Evolutionary conservation across 139 green algal genomes (phyloP).

Genomic region (Astrephomene gubernaculifera): DNA sequence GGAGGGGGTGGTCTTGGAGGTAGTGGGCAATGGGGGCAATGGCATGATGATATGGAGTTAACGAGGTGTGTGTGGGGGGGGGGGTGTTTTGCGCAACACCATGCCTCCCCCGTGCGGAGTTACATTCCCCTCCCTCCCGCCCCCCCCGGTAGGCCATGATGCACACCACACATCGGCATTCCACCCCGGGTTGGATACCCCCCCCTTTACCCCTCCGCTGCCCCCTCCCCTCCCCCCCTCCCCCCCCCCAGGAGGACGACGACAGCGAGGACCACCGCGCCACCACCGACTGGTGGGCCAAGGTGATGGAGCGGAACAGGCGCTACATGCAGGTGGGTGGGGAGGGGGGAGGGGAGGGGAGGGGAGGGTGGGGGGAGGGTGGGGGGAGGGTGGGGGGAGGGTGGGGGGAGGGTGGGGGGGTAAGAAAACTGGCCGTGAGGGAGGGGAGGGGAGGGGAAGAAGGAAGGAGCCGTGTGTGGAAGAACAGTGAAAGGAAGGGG

Average conservation of each 20-base stretch:
- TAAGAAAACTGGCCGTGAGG: not conserved
- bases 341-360: not conserved
- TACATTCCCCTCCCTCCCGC: not conserved
- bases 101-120: not conserved
- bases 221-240: not conserved
- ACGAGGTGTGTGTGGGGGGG: no score
- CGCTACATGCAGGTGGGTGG: constrained; percentile 22
- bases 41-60: no score
- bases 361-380: not conserved
- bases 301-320: constrained; percentile 32
- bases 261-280: constrained; percentile 3
- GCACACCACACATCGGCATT: not conserved
- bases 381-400: not conserved
- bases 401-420: not conserved
- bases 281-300: constrained; percentile 28
- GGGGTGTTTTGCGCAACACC: not conserved
- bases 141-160: not conserved
- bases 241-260: not conserved
- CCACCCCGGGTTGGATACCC: not conserved
- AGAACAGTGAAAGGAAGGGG: no score
- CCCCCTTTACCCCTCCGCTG: not conserved
- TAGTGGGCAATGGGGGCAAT: no score
- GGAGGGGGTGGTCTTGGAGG: no score
- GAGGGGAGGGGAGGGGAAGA: not conserved
- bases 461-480: no score